These are phyloP conservation scores for Sugiyamaella mastotermitis DNA, from an alignment of 805 yeast genomes.

Conservation along the genomic window DNA sequence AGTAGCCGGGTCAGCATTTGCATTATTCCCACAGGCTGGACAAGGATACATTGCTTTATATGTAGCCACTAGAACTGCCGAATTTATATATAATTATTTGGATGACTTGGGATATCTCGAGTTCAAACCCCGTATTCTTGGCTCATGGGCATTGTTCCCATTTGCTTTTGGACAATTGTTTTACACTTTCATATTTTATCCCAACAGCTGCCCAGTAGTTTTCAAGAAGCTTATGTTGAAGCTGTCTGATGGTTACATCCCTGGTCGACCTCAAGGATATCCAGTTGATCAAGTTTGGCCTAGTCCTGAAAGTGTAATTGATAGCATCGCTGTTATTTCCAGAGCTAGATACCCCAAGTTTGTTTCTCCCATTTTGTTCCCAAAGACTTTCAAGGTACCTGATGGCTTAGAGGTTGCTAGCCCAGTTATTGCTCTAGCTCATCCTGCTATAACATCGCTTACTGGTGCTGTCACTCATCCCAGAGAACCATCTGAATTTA, in stretches of 20 bases:
- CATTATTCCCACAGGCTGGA: slow-evolving; percentile 24
- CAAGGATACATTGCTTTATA: slow-evolving; percentile 30
- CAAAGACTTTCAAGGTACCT: slow-evolving; percentile 15
- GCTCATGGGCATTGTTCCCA: slow-evolving; percentile 37
- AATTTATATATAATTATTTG: slow-evolving; percentile 30
- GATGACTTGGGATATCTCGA: slow-evolving; percentile 30
- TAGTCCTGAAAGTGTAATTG: slow-evolving; percentile 25
- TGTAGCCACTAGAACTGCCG: slow-evolving; percentile 29
- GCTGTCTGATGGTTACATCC: slow-evolving; percentile 28
- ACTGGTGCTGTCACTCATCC: slow-evolving; percentile 32
- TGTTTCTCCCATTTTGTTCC: slow-evolving; percentile 27
- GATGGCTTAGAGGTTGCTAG: slow-evolving; percentile 15
- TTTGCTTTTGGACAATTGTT: slow-evolving; percentile 35
- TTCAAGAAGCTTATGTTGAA: slow-evolving; percentile 27
- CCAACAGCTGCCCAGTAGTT: slow-evolving; percentile 29
- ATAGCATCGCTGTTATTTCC: slow-evolving; percentile 28
- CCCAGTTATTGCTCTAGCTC: slow-evolving; percentile 28
- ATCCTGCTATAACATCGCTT: slow-evolving; percentile 28
- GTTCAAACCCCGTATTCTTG: slow-evolving; percentile 32
- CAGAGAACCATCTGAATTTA: slow-evolving; percentile 20
- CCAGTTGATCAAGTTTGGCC: slow-evolving; percentile 31
- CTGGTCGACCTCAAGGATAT: slow-evolving; percentile 26
- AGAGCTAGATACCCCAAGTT: slow-evolving; percentile 28
- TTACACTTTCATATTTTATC: slow-evolving; percentile 30
- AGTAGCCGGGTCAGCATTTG: slow-evolving; percentile 23